Conservation (phyloP, 352 stramenopile species). For the Globisporangium sylvaticum region DNA sequence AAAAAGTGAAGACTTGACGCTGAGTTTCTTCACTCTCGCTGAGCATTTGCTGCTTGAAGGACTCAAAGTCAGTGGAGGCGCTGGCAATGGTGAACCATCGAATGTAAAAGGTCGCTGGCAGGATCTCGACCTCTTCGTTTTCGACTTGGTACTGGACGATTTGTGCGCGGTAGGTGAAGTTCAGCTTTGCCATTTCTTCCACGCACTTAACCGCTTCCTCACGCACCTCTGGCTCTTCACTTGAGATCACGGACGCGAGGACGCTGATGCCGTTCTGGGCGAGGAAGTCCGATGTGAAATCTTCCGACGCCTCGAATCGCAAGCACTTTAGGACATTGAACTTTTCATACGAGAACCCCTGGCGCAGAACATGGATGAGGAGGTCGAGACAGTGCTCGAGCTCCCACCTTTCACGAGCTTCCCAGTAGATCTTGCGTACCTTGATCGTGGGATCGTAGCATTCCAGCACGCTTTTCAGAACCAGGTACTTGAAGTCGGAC, state of each 20-base stretch:
- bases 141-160: constrained; percentile 3
- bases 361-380: neutral
- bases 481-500: neutral
- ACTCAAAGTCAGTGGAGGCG: neutral
- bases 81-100: neutral
- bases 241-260: neutral
- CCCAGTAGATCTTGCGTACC: neutral
- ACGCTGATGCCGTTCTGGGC: neutral
- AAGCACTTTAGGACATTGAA: neutral
- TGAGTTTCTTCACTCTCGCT: neutral
- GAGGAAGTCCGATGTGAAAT: neutral
- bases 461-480: neutral
- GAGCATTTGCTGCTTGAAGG: neutral
- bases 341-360: neutral
- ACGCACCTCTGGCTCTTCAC: neutral
- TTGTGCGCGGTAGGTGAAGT: neutral
- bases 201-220: neutral
- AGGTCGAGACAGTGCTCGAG: neutral
- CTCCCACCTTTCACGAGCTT: neutral
- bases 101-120: neutral
- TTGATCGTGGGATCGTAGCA: neutral
- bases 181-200: neutral
- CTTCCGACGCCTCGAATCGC: neutral
- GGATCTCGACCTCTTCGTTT: neutral
- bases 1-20: neutral